Conservation (phyloP, 2,329 filamentous ascomycete species). For the Canariomyces notabilis region DNA sequence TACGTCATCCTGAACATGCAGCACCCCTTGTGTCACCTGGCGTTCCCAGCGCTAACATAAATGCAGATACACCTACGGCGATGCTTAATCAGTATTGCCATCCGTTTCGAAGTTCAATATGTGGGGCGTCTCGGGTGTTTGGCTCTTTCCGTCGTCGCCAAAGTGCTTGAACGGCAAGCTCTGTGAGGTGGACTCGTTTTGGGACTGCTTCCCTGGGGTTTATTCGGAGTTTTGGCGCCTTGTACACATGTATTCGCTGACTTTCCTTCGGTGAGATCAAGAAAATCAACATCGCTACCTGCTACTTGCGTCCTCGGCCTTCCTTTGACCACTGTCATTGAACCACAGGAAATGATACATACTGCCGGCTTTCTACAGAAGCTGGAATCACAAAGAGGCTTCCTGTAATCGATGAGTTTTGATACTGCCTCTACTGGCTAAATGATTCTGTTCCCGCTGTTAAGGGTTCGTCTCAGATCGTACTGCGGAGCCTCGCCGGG, state of each 20-base stretch:
- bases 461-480: too few species aligned
- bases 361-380: not conserved
- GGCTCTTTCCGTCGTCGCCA: not conserved
- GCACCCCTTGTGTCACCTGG: not conserved
- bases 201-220: not conserved
- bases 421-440: too few species aligned
- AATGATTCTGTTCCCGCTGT: too few species aligned
- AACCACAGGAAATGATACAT: too few species aligned
- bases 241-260: too few species aligned
- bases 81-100: conserved; percentile 31
- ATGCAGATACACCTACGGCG: conserved; percentile 37
- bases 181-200: not conserved
- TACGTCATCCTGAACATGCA: conserved; percentile 28
- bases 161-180: not conserved
- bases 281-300: not conserved
- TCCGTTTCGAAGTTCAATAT: not conserved
- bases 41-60: conserved; percentile 5
- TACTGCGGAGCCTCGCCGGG: too few species aligned
- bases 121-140: not conserved
- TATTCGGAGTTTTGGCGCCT: conserved; percentile 10
- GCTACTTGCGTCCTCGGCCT: not conserved
- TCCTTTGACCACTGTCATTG: too few species aligned
- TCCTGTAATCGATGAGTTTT: too few species aligned
- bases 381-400: too few species aligned
- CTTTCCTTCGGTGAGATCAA: not conserved